These are phyloP conservation scores for Aspergillus funiculosus DNA, from an alignment of 495 filamentous ascomycete genomes.

Conservation along the genomic window DNA sequence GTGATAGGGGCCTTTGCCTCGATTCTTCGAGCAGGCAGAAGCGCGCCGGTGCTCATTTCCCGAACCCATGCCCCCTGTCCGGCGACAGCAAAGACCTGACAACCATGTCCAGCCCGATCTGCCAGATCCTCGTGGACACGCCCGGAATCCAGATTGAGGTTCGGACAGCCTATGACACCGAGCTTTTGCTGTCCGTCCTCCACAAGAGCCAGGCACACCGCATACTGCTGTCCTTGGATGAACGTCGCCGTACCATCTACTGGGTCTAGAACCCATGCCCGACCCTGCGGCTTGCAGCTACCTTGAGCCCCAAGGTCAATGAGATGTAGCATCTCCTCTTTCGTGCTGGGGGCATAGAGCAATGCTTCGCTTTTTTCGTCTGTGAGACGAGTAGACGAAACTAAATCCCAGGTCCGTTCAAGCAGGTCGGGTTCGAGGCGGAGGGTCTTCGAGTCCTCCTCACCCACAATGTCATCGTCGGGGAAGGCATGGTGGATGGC, in stretches of 20 bases:
- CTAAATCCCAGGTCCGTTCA: slow-evolving; percentile 48
- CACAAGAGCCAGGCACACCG: slow-evolving; percentile 54
- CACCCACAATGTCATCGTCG: slow-evolving; percentile 53
- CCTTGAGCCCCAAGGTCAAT: slow-evolving; percentile 57
- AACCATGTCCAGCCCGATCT: slow-evolving; percentile 47
- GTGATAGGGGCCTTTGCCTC: slow-evolving; percentile 25
- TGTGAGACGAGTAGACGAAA: slow-evolving; percentile 34
- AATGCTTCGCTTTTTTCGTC: slow-evolving; percentile 36
- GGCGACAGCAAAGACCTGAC: slow-evolving; percentile 51
- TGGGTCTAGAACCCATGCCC: slow-evolving; percentile 64
- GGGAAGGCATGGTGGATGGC: slow-evolving; percentile 52
- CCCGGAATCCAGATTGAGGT: slow-evolving; percentile 34
- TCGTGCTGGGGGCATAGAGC: slow-evolving; percentile 37
- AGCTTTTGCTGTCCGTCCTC: slow-evolving; percentile 44
- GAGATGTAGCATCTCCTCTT: slow-evolving; percentile 52
- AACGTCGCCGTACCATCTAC: slow-evolving; percentile 68
- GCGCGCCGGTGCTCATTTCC: slow-evolving; percentile 34
- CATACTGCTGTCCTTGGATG: slow-evolving; percentile 57
- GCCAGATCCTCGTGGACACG: slow-evolving; percentile 42
- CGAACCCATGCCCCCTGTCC: slow-evolving; percentile 52
- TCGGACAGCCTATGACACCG: slow-evolving; percentile 53
- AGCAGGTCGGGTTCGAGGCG: slow-evolving; percentile 43
- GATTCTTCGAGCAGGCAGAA: slow-evolving; percentile 36
- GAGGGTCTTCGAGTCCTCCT: slow-evolving; percentile 55
- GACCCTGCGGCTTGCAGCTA: slow-evolving; percentile 29